A percentile compares a stretch with the other conserved stretches of the same genome.
Conservation (phyloP, 1,139 yeast species). For the Geotrichum klebahnii region DNA sequence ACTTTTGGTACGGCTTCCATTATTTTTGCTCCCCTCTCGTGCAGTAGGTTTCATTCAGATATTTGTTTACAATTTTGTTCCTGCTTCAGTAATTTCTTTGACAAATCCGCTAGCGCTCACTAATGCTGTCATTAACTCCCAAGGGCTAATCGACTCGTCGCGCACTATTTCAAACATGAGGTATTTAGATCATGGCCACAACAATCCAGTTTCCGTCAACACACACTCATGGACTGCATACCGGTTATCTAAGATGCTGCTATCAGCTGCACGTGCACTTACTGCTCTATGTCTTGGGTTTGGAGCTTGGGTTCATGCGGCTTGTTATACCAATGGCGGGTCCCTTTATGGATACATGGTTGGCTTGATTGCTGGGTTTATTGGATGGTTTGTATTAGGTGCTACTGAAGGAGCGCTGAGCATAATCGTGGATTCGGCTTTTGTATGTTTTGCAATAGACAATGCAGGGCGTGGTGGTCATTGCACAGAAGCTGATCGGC, state of each 20-base stretch:
- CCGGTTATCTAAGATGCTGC: constrained; percentile 40
- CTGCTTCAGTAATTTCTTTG: constrained; percentile 35
- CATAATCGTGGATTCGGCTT: constrained; percentile 42
- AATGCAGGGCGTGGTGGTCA: constrained; percentile 35
- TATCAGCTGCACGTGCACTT: constrained; percentile 40
- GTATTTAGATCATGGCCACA: constrained; percentile 26
- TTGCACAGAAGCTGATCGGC: constrained; percentile 39
- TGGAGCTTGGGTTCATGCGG: constrained; percentile 44
- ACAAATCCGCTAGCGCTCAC: constrained; percentile 42
- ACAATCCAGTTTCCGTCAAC: constrained; percentile 18
- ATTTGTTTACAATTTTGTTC: constrained; percentile 31
- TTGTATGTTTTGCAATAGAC: constrained; percentile 41
- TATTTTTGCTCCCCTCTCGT: constrained; percentile 39
- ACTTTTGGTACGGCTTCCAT: constrained; percentile 39
- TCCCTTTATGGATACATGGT: constrained; percentile 42
- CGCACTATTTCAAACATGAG: constrained; percentile 31
- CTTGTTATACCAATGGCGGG: constrained; percentile 34
- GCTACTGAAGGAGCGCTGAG: constrained; percentile 44
- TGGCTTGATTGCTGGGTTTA: constrained; percentile 41
- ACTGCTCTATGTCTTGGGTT: constrained; percentile 41
- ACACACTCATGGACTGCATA: constrained; percentile 35
- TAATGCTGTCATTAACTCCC: constrained; percentile 39
- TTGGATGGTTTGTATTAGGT: constrained; percentile 46
- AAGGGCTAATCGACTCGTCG: constrained; percentile 37
- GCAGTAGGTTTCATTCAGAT: constrained; percentile 31